Conservation (phyloP, 441 rosid species). For the Bruguiera hainesii region DNA sequence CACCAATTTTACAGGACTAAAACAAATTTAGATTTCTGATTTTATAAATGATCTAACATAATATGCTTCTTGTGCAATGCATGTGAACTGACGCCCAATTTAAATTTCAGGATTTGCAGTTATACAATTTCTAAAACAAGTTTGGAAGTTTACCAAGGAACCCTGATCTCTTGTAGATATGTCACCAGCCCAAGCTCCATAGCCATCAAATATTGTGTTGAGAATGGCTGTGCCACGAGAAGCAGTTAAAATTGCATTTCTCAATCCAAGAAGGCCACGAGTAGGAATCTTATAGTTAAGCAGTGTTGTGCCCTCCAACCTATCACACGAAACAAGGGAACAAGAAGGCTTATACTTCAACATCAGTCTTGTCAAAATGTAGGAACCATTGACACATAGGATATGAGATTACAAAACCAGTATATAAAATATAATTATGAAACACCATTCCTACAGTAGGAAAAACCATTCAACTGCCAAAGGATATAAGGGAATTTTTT, state of each 20-base stretch:
- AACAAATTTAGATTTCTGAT: too few species aligned
- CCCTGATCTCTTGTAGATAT: conserved; percentile 83
- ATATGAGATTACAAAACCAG: conserved; percentile 11
- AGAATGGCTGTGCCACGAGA: conserved; percentile 97
- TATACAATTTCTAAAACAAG: not conserved
- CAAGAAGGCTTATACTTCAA: conserved; percentile 16
- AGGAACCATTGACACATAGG: not conserved
- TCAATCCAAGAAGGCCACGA: conserved; percentile 96
- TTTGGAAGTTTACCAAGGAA: conserved; percentile 62
- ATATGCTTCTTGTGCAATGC: not conserved
- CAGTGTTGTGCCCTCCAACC: conserved; percentile 81
- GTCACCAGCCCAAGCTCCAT: conserved; percentile 95
- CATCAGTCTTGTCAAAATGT: not conserved
- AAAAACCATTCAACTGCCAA: not conserved
- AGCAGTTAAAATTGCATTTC: conserved; percentile 95
- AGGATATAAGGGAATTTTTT: too few species aligned
- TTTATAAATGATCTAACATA: not conserved
- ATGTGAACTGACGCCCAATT: not conserved
- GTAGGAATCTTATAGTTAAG: conserved; percentile 89
- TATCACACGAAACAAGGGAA: conserved; percentile 27
- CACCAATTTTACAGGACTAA: too few species aligned
- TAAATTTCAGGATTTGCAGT: not conserved
- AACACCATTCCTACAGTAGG: not conserved
- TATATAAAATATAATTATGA: not conserved
- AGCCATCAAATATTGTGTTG: conserved; percentile 85